Evolutionary conservation across 2,329 filamentous ascomycete genomes (phyloP).

Genomic region (Colletotrichum phormii): DNA sequence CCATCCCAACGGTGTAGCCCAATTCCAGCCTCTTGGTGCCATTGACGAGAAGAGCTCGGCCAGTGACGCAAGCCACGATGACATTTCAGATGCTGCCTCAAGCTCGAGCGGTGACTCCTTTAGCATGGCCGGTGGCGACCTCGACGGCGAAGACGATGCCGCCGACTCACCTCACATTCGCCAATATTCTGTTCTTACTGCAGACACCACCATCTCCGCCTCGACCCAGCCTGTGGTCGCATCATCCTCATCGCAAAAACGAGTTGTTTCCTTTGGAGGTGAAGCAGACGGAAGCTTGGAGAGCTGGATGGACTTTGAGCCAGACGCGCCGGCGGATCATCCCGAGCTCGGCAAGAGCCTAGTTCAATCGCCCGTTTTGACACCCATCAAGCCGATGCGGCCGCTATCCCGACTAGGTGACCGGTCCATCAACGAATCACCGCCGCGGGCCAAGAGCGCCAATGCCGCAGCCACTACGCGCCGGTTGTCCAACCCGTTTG

Average conservation of each 20-base stretch:
- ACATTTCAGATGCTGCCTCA: constrained; percentile 40
- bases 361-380: constrained; percentile 25
- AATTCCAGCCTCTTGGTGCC: constrained; percentile 32
- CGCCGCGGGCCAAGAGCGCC: constrained; percentile 32
- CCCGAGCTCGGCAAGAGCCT: constrained; percentile 35
- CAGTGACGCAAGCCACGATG: constrained; percentile 35
- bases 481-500: constrained; percentile 33
- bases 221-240: constrained; percentile 42
- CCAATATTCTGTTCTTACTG: constrained; percentile 52
- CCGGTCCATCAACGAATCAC: constrained; percentile 31
- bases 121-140: constrained; percentile 47
- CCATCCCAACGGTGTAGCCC: constrained; percentile 24
- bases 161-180: constrained; percentile 30
- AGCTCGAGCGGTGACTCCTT: constrained; percentile 51
- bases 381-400: constrained; percentile 33
- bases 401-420: constrained; percentile 29
- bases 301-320: constrained; percentile 40
- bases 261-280: constrained; percentile 21
- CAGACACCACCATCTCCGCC: constrained; percentile 53
- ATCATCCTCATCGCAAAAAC: constrained; percentile 40
- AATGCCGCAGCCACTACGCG: constrained; percentile 27
- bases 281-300: constrained; percentile 22
- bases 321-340: constrained; percentile 29
- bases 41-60: constrained; percentile 35
- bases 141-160: constrained; percentile 26